These are phyloP conservation scores for Saccharomycopsis phalli DNA, from an alignment of 1,139 yeast genomes.

Conservation along the genomic window DNA sequence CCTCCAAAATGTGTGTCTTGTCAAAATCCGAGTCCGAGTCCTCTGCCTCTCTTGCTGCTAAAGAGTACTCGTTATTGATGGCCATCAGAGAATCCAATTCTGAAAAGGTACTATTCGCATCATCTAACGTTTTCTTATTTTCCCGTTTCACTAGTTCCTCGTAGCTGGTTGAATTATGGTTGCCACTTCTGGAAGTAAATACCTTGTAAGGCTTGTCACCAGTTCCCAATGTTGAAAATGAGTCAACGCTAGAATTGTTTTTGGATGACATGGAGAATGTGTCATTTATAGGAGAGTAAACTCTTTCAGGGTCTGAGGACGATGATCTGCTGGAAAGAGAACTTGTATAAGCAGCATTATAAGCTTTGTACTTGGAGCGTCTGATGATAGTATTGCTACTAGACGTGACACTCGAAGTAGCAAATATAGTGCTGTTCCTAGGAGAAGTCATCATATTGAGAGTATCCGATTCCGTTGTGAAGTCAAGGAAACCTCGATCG, in stretches of 20 bases:
- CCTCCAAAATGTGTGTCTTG: constrained; percentile 1
- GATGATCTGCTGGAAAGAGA: too few species aligned
- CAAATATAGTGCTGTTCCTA: background rate
- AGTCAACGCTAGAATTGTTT: constrained; percentile 11
- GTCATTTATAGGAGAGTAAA: constrained; percentile 18
- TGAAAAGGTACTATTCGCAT: constrained; percentile 4
- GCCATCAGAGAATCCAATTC: constrained; percentile 13
- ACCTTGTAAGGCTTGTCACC: too few species aligned
- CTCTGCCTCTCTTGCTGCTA: constrained; percentile 10
- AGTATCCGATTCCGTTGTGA: constrained; percentile 12
- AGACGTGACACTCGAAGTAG: too few species aligned
- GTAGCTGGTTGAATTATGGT: background rate
- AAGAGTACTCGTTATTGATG: constrained; percentile 16
- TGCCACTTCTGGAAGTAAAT: too few species aligned
- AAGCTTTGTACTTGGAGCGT: too few species aligned
- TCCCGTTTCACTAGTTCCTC: too few species aligned
- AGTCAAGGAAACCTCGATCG: constrained; percentile 9
- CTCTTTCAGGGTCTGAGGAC: constrained; percentile 5
- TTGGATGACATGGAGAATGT: constrained; percentile 12
- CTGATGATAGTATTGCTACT: too few species aligned
- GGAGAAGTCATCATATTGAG: background rate
- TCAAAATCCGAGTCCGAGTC: constrained; percentile 3
- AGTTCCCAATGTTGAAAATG: constrained; percentile 13
- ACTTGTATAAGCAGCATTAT: too few species aligned
- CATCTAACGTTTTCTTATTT: constrained; percentile 1